Evolutionary conservation across 1,284 basidiomycete genomes (phyloP), one percentile per base, ranked within the genome.

Genomic region (Cutaneotrichosporon sp.): DNA sequence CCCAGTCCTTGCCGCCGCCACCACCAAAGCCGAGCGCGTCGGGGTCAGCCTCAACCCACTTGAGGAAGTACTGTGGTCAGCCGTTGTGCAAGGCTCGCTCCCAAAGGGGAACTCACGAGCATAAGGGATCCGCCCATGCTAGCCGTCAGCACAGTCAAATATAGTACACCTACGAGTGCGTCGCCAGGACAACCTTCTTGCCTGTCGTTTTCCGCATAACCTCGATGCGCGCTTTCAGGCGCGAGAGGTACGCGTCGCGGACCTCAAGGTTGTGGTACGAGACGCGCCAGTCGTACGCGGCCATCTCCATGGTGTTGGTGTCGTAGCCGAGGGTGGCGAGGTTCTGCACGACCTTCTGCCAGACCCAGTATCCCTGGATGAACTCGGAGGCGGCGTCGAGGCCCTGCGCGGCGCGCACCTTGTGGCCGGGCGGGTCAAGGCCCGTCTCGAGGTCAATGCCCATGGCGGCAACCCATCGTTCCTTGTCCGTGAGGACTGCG

Each of bases 321-420:
- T 94, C 90, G 65, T 96, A 96, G 63, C 87, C 87, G 18, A 94
- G 81, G 1, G 86, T 88, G 0, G 93, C 91, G 1, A 97, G 79
- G 66, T 97, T 97, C 73, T 97, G 71, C 12, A 97, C 84, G 51
- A 97, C 88, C 75, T 93, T 93, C 4, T 87, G 87, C 91, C 92
- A 97, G 59, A 96, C 85, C 92, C 92, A 96, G 72, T 91, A 97
- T 4, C 90, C 90, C 67, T 88, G 86, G 52, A 97, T 86, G 68
- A 97, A 96, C 65, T 84, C 89, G 61, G 86, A 90, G 59, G 80
- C 80, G 0, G 80, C 81, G 49, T 80, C 79, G 0, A 79, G 62
- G 1, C 80, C 93, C 72, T 97, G 90, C 0, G 90, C 91, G 9
- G 93, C 90, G 34, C 94, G 81, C 42, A 97, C 84, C 71, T 91